Conservation (phyloP, 2,329 filamentous ascomycete genomes). For the Plenodomus tracheiphilus region DNA sequence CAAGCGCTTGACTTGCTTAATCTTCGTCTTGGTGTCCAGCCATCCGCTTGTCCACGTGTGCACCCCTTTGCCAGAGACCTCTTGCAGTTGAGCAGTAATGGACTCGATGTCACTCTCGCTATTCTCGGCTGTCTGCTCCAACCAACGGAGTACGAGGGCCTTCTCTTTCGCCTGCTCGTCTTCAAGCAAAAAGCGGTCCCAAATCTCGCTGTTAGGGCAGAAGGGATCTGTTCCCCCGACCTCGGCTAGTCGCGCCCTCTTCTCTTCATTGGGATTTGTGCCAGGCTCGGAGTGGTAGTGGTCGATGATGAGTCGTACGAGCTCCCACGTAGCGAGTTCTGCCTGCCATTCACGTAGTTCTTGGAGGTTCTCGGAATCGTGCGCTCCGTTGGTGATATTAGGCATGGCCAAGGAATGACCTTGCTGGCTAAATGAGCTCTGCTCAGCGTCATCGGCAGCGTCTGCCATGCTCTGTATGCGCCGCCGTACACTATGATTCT, state of each 20-base stretch:
- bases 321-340: slow-evolving; percentile 89
- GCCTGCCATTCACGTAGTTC: slow-evolving; percentile 71
- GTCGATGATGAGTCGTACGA: slow-evolving; percentile 74
- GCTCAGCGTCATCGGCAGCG: slow-evolving; percentile 11
- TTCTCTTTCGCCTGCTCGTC: slow-evolving; percentile 78
- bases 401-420: slow-evolving; percentile 22
- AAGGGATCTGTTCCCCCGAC: slow-evolving; percentile 51
- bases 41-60: slow-evolving; percentile 82
- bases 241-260: slow-evolving; percentile 34
- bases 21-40: slow-evolving; percentile 85
- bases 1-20: slow-evolving; percentile 87
- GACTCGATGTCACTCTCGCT: slow-evolving; percentile 73
- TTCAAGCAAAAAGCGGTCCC: slow-evolving; percentile 72
- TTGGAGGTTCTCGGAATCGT: slow-evolving; percentile 45
- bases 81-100: slow-evolving; percentile 71
- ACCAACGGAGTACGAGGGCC: slow-evolving; percentile 79
- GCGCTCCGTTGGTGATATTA: slow-evolving; percentile 13
- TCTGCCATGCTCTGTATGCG: slow-evolving; percentile 38
- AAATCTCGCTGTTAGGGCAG: slow-evolving; percentile 65
- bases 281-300: slow-evolving; percentile 59
- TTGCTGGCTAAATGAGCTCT: slow-evolving; percentile 19
- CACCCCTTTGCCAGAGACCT: slow-evolving; percentile 66
- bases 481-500: slow-evolving; percentile 37
- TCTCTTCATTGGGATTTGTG: slow-evolving; percentile 36
- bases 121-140: slow-evolving; percentile 74